Base-by-base conservation (phyloP, 306 rosid species). In the Styphnolobium japonicum region DNA sequence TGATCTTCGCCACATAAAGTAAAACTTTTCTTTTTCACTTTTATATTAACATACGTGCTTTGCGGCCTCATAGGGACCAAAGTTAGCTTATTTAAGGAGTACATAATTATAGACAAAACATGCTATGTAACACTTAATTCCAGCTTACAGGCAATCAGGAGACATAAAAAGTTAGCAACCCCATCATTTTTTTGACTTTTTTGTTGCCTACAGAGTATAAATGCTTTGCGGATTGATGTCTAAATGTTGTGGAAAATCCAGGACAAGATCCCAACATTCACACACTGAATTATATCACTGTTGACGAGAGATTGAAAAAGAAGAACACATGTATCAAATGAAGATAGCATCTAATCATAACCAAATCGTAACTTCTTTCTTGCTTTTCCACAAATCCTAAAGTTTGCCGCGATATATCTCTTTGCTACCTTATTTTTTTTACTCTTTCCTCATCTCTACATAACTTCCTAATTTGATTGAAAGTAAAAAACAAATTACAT, bases 91-190 rank as follows among this genome's bases (percentile, higher is more conserved):
- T 53, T 82, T 71, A 65, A 77, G 1, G 22, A 43, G 39, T 7
- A n/a, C 29, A 49, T 82, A 67, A 78, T 78, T 76, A 4, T 61
- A 25, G 25, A n/a, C 64, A 42, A 77, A 78, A 81, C 63, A 83
- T 82, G 83, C 76, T 83, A 58, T 86, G 83, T 71, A 82, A 77
- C 86, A 82, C 84, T 81, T 80, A 58, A 80, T 80, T 83, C 89
- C 77, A 80, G 87, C 90, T 87, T 90, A 91, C 89, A 81, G 91
- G 92, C 86, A 75, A 81, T 78, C 52, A 85, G 93, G 94, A 86
- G 89, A 87, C 94, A 88, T 2, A 21, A 82, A 88, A 85, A 71
- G 81, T 61, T 55, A 62, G 19, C 8, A 77, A n/a, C 67, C 57
- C 72, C 70, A 78, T 85, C 83, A 68, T 72, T 64, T 76, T 43